Evolutionary conservation across 2,329 filamentous ascomycete species (phyloP).

Genomic region (Paecilomyces niveus): DNA sequence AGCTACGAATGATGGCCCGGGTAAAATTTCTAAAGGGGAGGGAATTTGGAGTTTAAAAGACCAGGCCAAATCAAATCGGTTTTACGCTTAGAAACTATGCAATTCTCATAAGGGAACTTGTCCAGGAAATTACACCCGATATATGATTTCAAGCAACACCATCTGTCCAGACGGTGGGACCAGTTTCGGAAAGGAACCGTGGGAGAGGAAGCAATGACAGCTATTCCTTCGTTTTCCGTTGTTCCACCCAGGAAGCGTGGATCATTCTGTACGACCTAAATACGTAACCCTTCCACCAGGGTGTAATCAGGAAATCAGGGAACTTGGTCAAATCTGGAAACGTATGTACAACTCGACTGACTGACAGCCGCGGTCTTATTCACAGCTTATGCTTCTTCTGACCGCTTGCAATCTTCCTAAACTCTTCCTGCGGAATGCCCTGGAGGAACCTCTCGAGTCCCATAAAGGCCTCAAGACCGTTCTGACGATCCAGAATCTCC

Average conservation of each 20-base stretch:
- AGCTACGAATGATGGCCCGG: background rate
- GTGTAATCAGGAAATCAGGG: background rate
- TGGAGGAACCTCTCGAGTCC: slow-evolving; percentile 73
- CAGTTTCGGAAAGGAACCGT: too few relatives aligned
- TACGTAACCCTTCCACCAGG: background rate
- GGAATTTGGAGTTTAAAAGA: background rate
- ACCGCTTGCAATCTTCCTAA: slow-evolving; percentile 72
- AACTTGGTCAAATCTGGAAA: background rate
- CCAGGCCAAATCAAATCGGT: background rate
- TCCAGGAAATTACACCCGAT: too few relatives aligned
- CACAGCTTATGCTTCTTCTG: slow-evolving; percentile 94
- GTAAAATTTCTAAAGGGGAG: background rate
- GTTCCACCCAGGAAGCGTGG: background rate
- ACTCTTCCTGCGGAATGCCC: slow-evolving; percentile 82
- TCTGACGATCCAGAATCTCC: slow-evolving; percentile 67
- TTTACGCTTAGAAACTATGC: background rate
- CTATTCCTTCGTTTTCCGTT: too few relatives aligned
- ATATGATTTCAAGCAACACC: too few relatives aligned
- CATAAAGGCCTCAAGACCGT: slow-evolving; percentile 75
- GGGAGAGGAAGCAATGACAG: too few relatives aligned
- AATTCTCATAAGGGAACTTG: too few relatives aligned
- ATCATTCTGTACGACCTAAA: background rate
- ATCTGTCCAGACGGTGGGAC: too few relatives aligned
- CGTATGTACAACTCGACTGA: background rate
- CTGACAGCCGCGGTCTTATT: slow-evolving; percentile 1